phyloP scores from a whole-genome alignment of 176 grass and related monocot genomes.

The Tillandsia fasciculata region DNA sequence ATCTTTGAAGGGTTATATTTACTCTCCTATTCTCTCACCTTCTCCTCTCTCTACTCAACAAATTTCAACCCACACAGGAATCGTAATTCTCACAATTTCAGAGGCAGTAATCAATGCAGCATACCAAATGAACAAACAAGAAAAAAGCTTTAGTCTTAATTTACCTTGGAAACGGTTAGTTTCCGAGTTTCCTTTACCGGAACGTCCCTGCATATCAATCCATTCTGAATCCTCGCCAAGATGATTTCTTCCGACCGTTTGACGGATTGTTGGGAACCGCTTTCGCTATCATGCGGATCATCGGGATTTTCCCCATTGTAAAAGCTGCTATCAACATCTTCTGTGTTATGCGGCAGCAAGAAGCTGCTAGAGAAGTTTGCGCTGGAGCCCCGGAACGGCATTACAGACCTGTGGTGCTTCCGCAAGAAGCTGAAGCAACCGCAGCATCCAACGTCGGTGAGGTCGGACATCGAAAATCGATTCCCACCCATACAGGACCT shows the following conservation, averaged over 20 bases:
- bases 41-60: too few species aligned
- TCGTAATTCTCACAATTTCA: too few species aligned
- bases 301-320: conserved; percentile 32
- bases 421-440: conserved; percentile 67
- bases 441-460: conserved; percentile 54
- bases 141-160: neutral
- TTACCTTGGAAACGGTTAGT: conserved; percentile 51
- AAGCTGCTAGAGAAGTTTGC: conserved; percentile 25
- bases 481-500: neutral
- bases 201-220: conserved; percentile 55
- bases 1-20: too few species aligned
- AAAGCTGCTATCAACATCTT: conserved; percentile 44
- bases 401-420: conserved; percentile 24
- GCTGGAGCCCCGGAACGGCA: conserved; percentile 4
- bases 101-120: too few species aligned
- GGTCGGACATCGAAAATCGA: conserved; percentile 29
- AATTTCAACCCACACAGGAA: too few species aligned
- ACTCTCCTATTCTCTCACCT: too few species aligned
- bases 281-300: conserved; percentile 29
- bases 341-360: conserved; percentile 26
- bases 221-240: conserved; percentile 31
- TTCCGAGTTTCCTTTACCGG: conserved; percentile 55
- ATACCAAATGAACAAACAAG: neutral
- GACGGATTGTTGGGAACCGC: conserved; percentile 5
- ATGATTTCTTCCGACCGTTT: conserved; percentile 67